These are phyloP conservation scores for Blyttiomyces sp. DNA, from an alignment of 371 early-diverging fungal genomes.

Conservation along the genomic window DNA sequence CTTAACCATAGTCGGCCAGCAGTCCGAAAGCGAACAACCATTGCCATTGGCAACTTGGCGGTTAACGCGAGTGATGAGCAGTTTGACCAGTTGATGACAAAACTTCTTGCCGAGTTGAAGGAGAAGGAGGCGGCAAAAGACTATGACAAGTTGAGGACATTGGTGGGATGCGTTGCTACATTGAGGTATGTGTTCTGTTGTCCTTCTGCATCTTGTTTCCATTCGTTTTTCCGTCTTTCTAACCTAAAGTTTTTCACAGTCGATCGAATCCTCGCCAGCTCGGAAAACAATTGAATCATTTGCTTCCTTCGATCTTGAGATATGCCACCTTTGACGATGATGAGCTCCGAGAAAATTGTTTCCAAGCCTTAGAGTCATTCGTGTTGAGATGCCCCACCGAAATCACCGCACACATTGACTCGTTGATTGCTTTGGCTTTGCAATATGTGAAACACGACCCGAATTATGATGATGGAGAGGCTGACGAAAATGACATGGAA, in stretches of 20 bases:
- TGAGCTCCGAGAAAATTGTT: conserved; percentile 80
- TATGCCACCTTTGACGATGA: conserved; percentile 69
- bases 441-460: conserved; percentile 83
- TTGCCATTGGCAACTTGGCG: conserved; percentile 68
- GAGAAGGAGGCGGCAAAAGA: conserved; percentile 46
- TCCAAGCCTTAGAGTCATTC: conserved; percentile 71
- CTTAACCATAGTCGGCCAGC: conserved; percentile 73
- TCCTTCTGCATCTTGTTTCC: not conserved
- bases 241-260: conserved; percentile 48
- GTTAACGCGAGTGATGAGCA: conserved; percentile 66
- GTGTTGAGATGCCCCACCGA: conserved; percentile 74
- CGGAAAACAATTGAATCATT: conserved; percentile 61
- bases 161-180: conserved; percentile 69
- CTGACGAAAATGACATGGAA: conserved; percentile 55
- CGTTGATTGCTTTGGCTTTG: conserved; percentile 61
- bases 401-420: conserved; percentile 57
- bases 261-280: conserved; percentile 69
- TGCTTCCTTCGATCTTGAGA: conserved; percentile 65
- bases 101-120: conserved; percentile 44
- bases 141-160: conserved; percentile 66
- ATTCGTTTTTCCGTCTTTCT: not conserved
- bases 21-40: conserved; percentile 77
- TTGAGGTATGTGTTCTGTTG: conserved; percentile 53
- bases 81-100: conserved; percentile 59
- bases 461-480: conserved; percentile 81